phyloP scores from a whole-genome alignment of 768 basidiomycete genomes.

The Leccinum variicolor region DNA sequence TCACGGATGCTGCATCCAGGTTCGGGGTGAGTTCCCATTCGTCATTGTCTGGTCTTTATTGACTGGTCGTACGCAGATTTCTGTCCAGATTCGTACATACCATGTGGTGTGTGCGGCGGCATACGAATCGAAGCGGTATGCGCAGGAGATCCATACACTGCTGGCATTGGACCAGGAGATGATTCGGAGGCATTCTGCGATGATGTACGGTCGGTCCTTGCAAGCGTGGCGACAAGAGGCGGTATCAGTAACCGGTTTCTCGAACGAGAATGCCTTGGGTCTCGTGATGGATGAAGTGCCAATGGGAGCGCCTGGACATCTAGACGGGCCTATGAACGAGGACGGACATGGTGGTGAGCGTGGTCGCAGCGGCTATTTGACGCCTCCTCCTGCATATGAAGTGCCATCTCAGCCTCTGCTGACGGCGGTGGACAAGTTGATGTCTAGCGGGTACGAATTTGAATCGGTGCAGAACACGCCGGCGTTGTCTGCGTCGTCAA shows the following conservation, averaged over 20 bases:
- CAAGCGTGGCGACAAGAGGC: conserved; percentile 1
- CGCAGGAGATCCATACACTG: conserved; percentile 18
- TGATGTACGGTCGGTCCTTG: conserved; percentile 4
- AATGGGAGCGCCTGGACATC: neutral
- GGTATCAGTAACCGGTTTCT: neutral
- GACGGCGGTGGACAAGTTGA: neutral
- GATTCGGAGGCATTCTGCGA: conserved; percentile 10
- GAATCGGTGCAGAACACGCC: neutral
- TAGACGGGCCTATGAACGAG: neutral
- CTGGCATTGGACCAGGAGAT: conserved; percentile 17
- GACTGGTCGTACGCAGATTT: conserved; percentile 28
- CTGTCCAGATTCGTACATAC: conserved; percentile 52
- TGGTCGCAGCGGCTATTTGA: neutral
- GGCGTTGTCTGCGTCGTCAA: neutral
- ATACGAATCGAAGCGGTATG: conserved; percentile 20
- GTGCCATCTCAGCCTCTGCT: neutral
- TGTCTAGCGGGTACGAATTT: neutral
- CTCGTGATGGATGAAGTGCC: neutral
- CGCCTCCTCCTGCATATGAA: conserved; percentile 9
- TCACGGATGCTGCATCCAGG: conserved; percentile 43
- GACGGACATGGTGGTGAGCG: neutral
- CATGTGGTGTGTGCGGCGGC: conserved; percentile 44
- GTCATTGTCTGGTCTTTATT: neutral
- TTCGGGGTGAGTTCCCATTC: conserved; percentile 19
- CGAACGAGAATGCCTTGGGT: conserved; percentile 9